Evolutionary conservation across 1,284 basidiomycete species (phyloP).

Genomic region (Cystobasidium sp.): DNA sequence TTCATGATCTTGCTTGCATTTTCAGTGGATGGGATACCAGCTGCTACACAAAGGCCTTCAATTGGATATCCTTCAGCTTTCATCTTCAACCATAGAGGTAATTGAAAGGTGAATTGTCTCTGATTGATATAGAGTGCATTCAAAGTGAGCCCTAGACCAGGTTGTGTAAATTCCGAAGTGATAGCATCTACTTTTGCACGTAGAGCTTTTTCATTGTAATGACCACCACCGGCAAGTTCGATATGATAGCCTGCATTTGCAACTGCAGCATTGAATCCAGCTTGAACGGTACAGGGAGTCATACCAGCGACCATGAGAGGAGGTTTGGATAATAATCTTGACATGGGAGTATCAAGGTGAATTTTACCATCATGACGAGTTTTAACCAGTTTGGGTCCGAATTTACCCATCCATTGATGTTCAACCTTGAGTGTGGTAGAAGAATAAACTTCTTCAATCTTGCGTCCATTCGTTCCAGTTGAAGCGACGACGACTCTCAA

Average conservation of each 20-base stretch:
- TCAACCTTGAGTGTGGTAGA: slow-evolving; percentile 72
- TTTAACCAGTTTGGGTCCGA: slow-evolving; percentile 80
- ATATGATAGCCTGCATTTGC: slow-evolving; percentile 87
- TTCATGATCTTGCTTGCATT: slow-evolving; percentile 92
- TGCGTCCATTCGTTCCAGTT: slow-evolving; percentile 72
- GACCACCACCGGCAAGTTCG: slow-evolving; percentile 95
- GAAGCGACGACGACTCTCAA: slow-evolving; percentile 85
- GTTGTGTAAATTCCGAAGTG: slow-evolving; percentile 71
- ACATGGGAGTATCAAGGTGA: slow-evolving; percentile 94
- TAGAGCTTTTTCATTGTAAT: slow-evolving; percentile 87
- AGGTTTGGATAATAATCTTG: slow-evolving; percentile 89
- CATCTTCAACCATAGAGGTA: slow-evolving; percentile 97
- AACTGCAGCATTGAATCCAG: slow-evolving; percentile 87
- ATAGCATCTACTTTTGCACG: slow-evolving; percentile 89
- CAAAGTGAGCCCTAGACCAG: slow-evolving; percentile 87
- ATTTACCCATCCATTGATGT: slow-evolving; percentile 89
- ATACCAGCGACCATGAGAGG: slow-evolving; percentile 99
- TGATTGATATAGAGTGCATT: slow-evolving; percentile 99
- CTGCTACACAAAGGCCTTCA: slow-evolving; percentile 97
- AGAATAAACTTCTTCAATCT: slow-evolving; percentile 75
- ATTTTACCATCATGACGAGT: slow-evolving; percentile 82
- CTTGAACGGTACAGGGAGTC: slow-evolving; percentile 92
- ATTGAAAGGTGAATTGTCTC: slow-evolving; percentile 86
- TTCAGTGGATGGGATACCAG: slow-evolving; percentile 89
- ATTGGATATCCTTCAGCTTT: slow-evolving; percentile 90